Evolutionary conservation across 805 yeast genomes (phyloP).

Genomic region (Kazachstania viticola): DNA sequence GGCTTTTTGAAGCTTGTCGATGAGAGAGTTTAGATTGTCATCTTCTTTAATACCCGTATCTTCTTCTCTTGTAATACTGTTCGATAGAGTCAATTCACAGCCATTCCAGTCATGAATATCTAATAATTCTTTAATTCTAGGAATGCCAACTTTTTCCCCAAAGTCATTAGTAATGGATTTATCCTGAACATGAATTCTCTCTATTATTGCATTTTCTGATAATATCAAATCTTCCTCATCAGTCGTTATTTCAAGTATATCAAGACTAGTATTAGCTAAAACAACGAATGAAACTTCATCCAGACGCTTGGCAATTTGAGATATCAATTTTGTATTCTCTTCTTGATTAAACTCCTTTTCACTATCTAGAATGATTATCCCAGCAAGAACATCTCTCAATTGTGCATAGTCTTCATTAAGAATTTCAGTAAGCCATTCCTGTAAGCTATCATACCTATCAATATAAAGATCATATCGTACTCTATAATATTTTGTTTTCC

Average conservation of each 20-base stretch:
- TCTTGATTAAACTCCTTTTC: slow-evolving; percentile 1
- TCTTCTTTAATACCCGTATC: too few species aligned
- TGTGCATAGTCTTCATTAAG: slow-evolving; percentile 27
- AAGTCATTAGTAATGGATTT: slow-evolving; percentile 27
- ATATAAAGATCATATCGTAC: slow-evolving; percentile 21
- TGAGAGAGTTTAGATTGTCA: too few species aligned
- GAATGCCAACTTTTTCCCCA: slow-evolving; percentile 33
- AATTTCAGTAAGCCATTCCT: slow-evolving; percentile 33
- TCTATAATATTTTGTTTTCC: slow-evolving; percentile 27
- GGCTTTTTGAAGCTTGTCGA: slow-evolving; percentile 14
- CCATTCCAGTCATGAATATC: slow-evolving; percentile 39
- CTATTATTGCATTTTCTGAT: not conserved
- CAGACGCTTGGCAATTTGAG: not conserved
- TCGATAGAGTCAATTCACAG: too few species aligned
- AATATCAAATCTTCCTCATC: not conserved
- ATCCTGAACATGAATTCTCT: not conserved
- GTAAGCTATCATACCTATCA: slow-evolving; percentile 16
- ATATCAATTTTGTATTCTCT: not conserved
- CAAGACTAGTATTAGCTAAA: not conserved
- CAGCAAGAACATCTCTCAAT: slow-evolving; percentile 34
- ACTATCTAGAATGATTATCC: slow-evolving; percentile 32
- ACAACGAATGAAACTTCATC: slow-evolving; percentile 2
- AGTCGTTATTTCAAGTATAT: not conserved
- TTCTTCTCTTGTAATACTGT: too few species aligned
- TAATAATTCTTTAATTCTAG: slow-evolving; percentile 34